Base-by-base conservation (phyloP, 352 stramenopile species). In the Pythium phragmitis region DNA sequence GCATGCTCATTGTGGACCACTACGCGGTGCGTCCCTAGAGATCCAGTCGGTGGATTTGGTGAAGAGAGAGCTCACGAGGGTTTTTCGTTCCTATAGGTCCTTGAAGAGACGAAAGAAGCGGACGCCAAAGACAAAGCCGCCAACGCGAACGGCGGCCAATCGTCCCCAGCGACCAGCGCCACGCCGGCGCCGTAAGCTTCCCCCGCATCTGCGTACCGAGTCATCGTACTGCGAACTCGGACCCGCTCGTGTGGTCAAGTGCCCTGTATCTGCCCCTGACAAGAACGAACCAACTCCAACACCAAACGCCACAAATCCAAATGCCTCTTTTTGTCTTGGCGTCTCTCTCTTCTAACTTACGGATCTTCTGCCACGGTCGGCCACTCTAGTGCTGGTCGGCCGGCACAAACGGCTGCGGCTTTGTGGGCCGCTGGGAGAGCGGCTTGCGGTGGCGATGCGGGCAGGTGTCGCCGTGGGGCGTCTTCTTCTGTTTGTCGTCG, bases 1-100 rank as follows among this genome's bases (percentile, higher is more conserved):
- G 85, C 72, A 92, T 94, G 79, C 67, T 92, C 60, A 92, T 94
- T 65, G 83, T 94, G 36, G 84, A 94, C 61, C 79, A 89, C 67
- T 61, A 67, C 49, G 51, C 57, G 19, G 67, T 73, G 47, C 28
- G 62, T 70, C 3, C n/a, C 33, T 42, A 19, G n/a, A 28, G 37
- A 36, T 46, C 0, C 13, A 48, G 50, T 36, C 47, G 8, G 2
- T 50, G 2, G 7, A 4, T 33, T 48, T 30, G 2, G 43, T 41
- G 28, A 9, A 52, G 21, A 42, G 36, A 49, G 17, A 54, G 23
- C 30, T 57, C 60, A 52, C 6, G 23, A 4, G 0, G n/a, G 4
- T 42, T 2, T 1, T 4, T 58, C 6, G 39, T 3, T 17, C 4
- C 9, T 45, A 0, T 43, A 78, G 71, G 71, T 75, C 28, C 60